A percentile compares a stretch with the other conserved stretches of the same genome.
Conservation (phyloP, 768 basidiomycete species). For the Boletus eberwhitei region DNA sequence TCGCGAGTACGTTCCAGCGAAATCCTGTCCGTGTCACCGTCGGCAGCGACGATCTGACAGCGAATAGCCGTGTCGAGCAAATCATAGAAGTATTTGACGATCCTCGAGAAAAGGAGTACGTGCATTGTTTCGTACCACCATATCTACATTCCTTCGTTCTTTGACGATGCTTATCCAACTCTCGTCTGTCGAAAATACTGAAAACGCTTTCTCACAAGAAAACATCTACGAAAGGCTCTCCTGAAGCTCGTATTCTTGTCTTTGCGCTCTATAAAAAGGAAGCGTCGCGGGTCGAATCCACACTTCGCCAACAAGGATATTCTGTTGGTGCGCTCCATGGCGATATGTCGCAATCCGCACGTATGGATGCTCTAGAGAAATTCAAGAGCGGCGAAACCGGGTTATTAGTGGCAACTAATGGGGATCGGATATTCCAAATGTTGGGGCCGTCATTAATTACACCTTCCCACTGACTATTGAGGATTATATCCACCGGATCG, state of each 20-base stretch:
- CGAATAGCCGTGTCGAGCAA: slow-evolving; percentile 93
- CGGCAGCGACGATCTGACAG: slow-evolving; percentile 91
- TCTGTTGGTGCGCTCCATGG: slow-evolving; percentile 83
- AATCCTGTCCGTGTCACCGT: slow-evolving; percentile 89
- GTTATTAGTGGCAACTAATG: slow-evolving; percentile 93
- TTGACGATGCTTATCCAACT: slow-evolving; percentile 35
- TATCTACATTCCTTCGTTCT: neutral
- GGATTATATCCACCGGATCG: slow-evolving; percentile 88
- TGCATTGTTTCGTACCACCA: slow-evolving; percentile 4
- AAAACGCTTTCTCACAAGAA: slow-evolving; percentile 59
- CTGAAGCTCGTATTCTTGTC: slow-evolving; percentile 73
- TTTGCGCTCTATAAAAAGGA: slow-evolving; percentile 99
- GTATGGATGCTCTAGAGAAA: slow-evolving; percentile 80
- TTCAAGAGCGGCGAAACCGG: slow-evolving; percentile 82
- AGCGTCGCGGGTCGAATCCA: slow-evolving; percentile 83
- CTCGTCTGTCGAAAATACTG: slow-evolving; percentile 57
- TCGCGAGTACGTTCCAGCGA: slow-evolving; percentile 85
- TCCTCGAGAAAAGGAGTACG: slow-evolving; percentile 81
- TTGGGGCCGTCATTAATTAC: slow-evolving; percentile 91
- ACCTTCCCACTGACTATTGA: slow-evolving; percentile 98
- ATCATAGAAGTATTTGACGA: slow-evolving; percentile 90
- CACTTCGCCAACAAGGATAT: slow-evolving; percentile 72
- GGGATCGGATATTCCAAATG: slow-evolving; percentile 95
- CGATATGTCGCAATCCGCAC: slow-evolving; percentile 81
- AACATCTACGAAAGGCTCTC: slow-evolving; percentile 43